These are phyloP conservation scores for Amoebophrya sp. DNA, from an alignment of 169 alveolate genomes.

Conservation along the genomic window DNA sequence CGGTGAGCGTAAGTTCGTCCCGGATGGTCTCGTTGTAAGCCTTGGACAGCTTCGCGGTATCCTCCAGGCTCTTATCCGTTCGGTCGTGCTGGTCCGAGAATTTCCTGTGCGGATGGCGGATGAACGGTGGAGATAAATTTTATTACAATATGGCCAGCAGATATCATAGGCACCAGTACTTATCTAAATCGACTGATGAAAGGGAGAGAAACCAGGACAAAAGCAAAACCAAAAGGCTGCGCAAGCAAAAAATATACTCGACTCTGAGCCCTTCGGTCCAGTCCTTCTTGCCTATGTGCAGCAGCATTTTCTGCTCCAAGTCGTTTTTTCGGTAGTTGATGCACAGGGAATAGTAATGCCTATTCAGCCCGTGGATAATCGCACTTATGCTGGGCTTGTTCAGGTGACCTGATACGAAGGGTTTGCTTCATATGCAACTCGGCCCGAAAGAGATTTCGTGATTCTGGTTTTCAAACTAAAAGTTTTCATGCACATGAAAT, in stretches of 20 bases:
- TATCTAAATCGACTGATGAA: too few relatives aligned
- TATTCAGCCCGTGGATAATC: slow-evolving; percentile 87
- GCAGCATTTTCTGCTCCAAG: slow-evolving; percentile 92
- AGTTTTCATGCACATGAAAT: too few relatives aligned
- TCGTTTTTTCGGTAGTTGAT: slow-evolving; percentile 94
- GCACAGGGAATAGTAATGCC: slow-evolving; percentile 95
- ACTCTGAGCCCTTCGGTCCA: slow-evolving; percentile 30
- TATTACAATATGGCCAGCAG: too few relatives aligned
- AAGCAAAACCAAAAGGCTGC: too few relatives aligned
- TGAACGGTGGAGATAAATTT: too few relatives aligned
- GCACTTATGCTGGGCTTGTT: slow-evolving; percentile 65
- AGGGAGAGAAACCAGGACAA: too few relatives aligned
- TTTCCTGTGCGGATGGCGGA: background rate
- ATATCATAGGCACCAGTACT: too few relatives aligned
- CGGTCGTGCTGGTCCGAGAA: slow-evolving; percentile 16
- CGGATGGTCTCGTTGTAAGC: background rate
- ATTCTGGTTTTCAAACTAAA: too few relatives aligned
- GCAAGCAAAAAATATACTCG: background rate
- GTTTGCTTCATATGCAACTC: too few relatives aligned
- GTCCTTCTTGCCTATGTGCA: slow-evolving; percentile 51
- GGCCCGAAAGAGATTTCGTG: too few relatives aligned
- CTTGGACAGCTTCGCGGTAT: background rate
- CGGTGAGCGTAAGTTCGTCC: background rate
- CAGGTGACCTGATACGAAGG: slow-evolving; percentile 55
- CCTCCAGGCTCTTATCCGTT: background rate